phyloP scores from a whole-genome alignment of 2,329 filamentous ascomycete species.

The Pyrenophora tritici-repentis region DNA sequence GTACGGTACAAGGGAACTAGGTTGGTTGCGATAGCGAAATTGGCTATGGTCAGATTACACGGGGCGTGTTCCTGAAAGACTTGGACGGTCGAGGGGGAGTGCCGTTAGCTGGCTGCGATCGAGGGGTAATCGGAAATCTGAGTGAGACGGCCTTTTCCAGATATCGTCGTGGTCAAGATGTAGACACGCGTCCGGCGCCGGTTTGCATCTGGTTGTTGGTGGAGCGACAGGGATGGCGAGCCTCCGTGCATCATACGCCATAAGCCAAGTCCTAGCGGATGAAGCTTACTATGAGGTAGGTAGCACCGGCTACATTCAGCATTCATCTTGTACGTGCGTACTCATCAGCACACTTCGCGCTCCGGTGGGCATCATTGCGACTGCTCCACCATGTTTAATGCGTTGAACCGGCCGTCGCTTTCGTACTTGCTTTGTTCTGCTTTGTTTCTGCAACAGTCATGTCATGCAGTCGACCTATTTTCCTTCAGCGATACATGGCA shows the following conservation, averaged over 20 bases:
- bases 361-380: background rate
- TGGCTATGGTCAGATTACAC: constrained; percentile 1
- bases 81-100: background rate
- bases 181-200: constrained; percentile 31
- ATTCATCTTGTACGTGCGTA: background rate
- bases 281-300: constrained; percentile 8
- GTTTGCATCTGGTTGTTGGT: constrained; percentile 24
- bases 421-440: constrained; percentile 6
- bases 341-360: background rate
- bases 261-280: constrained; percentile 17
- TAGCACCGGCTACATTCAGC: constrained; percentile 9
- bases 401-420: constrained; percentile 5
- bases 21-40: background rate
- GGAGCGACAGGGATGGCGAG: constrained; percentile 17
- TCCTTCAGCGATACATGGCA: constrained; percentile 53
- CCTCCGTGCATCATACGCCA: constrained; percentile 19
- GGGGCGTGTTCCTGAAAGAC: background rate
- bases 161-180: constrained; percentile 20
- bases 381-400: constrained; percentile 5
- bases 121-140: constrained; percentile 1
- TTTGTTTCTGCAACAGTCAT: constrained; percentile 17
- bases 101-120: constrained; percentile 4
- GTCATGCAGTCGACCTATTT: constrained; percentile 28
- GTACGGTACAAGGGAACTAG: constrained; percentile 15
- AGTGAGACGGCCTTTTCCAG: constrained; percentile 5